phyloP scores from a whole-genome alignment of 305 asterid species.

The Fraxinus sp. region DNA sequence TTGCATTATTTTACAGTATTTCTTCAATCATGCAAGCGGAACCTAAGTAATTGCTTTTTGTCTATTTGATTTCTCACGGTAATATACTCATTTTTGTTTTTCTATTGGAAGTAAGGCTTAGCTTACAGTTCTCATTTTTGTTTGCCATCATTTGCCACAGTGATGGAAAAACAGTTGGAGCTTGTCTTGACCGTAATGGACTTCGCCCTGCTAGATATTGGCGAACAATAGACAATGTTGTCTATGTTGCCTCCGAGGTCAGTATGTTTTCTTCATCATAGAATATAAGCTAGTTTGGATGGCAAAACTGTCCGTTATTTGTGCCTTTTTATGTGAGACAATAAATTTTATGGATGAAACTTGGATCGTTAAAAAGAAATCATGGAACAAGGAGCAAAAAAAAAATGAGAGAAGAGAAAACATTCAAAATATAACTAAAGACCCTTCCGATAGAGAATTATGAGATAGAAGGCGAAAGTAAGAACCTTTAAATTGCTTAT shows the following conservation, averaged over 20 bases:
- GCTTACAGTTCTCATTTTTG: constrained; percentile 9
- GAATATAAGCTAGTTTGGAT: constrained; percentile 1
- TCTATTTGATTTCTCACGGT: constrained; percentile 1
- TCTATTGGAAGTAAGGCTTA: background rate
- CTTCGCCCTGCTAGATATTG: constrained; percentile 99
- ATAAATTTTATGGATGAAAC: background rate
- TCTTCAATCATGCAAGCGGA: background rate
- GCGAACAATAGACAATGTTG: constrained; percentile 90
- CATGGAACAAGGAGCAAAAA: background rate
- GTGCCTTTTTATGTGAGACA: background rate
- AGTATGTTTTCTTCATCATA: constrained; percentile 23
- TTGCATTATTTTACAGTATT: background rate
- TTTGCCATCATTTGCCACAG: constrained; percentile 37
- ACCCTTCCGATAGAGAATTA: background rate
- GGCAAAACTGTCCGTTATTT: background rate
- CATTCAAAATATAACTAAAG: background rate
- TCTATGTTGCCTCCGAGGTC: constrained; percentile 99
- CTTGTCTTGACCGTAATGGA: constrained; percentile 98
- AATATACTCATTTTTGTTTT: background rate
- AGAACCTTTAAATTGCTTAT: background rate
- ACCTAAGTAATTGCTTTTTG: background rate
- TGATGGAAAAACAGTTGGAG: constrained; percentile 99
- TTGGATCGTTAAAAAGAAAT: background rate
- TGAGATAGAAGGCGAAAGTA: background rate
- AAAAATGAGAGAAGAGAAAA: background rate